Evolutionary conservation across 495 filamentous ascomycete genomes (phyloP).

Genomic region (Lophiotrema nucula): DNA sequence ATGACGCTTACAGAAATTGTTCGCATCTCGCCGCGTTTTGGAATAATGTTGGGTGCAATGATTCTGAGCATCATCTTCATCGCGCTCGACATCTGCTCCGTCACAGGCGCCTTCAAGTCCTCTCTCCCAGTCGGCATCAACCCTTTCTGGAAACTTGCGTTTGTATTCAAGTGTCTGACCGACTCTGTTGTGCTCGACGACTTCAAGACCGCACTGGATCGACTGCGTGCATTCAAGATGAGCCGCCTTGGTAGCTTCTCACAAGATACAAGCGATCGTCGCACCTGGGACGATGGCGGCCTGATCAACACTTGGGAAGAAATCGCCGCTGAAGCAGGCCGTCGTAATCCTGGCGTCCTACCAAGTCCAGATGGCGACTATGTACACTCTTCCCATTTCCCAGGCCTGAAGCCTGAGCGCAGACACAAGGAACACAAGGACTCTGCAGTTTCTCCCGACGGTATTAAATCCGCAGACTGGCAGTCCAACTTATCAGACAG

Average conservation of each 20-base stretch:
- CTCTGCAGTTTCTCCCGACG: slow-evolving; percentile 9
- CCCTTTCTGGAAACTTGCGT: slow-evolving; percentile 52
- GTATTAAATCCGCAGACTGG: background rate
- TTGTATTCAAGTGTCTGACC: slow-evolving; percentile 61
- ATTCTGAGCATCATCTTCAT: slow-evolving; percentile 55
- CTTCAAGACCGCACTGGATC: slow-evolving; percentile 60
- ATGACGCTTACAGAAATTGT: slow-evolving; percentile 52
- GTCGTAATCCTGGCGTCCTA: background rate
- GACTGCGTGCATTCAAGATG: slow-evolving; percentile 36
- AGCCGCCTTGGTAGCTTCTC: slow-evolving; percentile 34
- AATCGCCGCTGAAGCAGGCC: slow-evolving; percentile 5
- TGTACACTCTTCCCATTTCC: slow-evolving; percentile 11
- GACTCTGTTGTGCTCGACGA: slow-evolving; percentile 61
- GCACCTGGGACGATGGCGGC: slow-evolving; percentile 7
- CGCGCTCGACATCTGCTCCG: slow-evolving; percentile 50
- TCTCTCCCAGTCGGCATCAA: slow-evolving; percentile 43
- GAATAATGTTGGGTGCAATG: slow-evolving; percentile 56
- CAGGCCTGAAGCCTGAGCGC: slow-evolving; percentile 8
- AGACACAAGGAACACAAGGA: slow-evolving; percentile 15
- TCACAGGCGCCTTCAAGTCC: slow-evolving; percentile 35
- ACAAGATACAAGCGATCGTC: slow-evolving; percentile 27
- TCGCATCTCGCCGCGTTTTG: slow-evolving; percentile 54
- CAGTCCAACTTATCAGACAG: background rate
- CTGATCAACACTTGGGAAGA: slow-evolving; percentile 28
- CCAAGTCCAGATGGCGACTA: slow-evolving; percentile 27